Conservation (phyloP, 1,139 yeast genomes). For the Saccharomycopsis hybrid region DNA sequence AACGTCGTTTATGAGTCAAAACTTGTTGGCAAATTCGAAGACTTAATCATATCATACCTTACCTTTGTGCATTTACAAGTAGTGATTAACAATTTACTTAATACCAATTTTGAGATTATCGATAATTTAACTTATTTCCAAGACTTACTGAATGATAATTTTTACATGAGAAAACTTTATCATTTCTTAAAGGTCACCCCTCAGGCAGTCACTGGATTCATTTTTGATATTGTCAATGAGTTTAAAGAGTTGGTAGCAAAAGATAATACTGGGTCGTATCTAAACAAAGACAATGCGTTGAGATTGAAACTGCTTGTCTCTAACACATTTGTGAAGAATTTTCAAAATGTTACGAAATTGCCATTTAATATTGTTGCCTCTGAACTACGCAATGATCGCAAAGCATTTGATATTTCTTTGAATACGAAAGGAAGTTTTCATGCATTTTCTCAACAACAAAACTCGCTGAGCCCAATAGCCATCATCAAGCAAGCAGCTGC, state of each 20-base stretch:
- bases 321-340: not conserved
- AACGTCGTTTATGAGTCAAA: constrained; percentile 23
- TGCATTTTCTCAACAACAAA: too few relatives aligned
- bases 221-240: constrained; percentile 23
- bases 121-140: constrained; percentile 31
- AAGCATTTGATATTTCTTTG: constrained; percentile 8
- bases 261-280: constrained; percentile 7
- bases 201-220: constrained; percentile 25
- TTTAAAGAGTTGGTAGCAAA: constrained; percentile 12
- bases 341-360: constrained; percentile 6
- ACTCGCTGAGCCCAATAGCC: too few relatives aligned
- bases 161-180: constrained; percentile 27
- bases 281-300: constrained; percentile 1
- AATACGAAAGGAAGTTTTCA: not conserved
- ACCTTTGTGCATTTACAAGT: constrained; percentile 26
- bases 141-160: constrained; percentile 24
- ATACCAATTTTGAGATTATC: constrained; percentile 27
- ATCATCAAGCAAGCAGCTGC: not conserved
- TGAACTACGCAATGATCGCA: not conserved
- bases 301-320: constrained; percentile 1
- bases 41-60: constrained; percentile 27
- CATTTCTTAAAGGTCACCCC: constrained; percentile 30
- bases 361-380: constrained; percentile 14
- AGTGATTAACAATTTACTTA: constrained; percentile 24
- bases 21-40: constrained; percentile 26